These are phyloP conservation scores for Paratinospora sagittata DNA, from an alignment of 164 flowering plant genomes.

Conservation along the genomic window DNA sequence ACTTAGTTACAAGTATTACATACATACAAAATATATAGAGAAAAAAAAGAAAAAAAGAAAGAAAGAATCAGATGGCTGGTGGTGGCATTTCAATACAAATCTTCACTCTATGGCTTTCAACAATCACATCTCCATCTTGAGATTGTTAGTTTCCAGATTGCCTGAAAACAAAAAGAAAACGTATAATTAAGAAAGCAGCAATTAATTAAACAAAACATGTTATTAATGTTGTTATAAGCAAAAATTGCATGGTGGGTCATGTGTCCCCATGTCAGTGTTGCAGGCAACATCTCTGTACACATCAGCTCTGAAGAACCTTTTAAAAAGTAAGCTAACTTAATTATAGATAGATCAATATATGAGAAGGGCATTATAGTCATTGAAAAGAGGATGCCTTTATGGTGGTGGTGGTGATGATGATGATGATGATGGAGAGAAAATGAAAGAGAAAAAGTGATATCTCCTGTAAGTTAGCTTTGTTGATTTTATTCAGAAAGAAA, in stretches of 20 bases:
- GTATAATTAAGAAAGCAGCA: slow-evolving; percentile 2
- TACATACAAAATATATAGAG: slow-evolving; percentile 27
- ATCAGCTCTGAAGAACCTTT: too few species aligned
- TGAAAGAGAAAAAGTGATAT: slow-evolving; percentile 1
- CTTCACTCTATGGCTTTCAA: not conserved
- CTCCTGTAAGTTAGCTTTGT: not conserved
- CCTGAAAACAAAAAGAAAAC: slow-evolving; percentile 31
- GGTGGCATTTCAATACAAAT: slow-evolving; percentile 4
- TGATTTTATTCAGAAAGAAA: slow-evolving; percentile 12
- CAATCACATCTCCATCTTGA: slow-evolving; percentile 16
- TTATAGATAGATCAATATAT: not conserved
- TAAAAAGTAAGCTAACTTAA: not conserved
- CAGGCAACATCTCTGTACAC: not conserved
- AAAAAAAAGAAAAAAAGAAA: not conserved
- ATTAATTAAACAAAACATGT: not conserved
- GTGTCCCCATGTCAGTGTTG: too few species aligned
- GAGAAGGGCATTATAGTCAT: slow-evolving; percentile 7
- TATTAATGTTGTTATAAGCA: not conserved
- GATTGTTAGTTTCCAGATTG: slow-evolving; percentile 34
- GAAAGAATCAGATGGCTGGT: not conserved
- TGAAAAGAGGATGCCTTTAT: slow-evolving; percentile 6
- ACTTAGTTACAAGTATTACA: slow-evolving; percentile 20
- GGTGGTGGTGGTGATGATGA: slow-evolving; percentile 15
- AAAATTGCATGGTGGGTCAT: not conserved
- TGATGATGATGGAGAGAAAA: slow-evolving; percentile 7